Conservation (phyloP, 2,329 filamentous ascomycete species). For the Fusarium armeniacum region DNA sequence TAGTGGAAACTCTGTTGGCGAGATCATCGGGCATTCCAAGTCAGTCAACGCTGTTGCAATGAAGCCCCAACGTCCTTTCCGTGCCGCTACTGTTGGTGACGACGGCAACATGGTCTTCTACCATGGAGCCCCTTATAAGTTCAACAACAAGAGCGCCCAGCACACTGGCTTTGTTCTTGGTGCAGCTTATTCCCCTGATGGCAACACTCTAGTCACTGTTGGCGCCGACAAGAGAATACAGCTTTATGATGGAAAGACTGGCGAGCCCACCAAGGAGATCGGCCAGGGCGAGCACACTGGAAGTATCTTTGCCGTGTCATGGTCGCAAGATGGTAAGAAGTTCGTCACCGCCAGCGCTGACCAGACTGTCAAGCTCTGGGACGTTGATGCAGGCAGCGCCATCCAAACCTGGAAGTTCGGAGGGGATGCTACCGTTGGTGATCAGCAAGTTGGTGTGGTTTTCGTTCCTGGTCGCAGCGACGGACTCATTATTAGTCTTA, state of each 20-base stretch:
- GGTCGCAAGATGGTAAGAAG: slow-evolving; percentile 86
- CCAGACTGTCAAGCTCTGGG: slow-evolving; percentile 95
- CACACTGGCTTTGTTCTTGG: slow-evolving; percentile 93
- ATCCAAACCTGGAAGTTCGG: slow-evolving; percentile 89
- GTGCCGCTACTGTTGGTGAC: slow-evolving; percentile 91
- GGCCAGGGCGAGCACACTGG: slow-evolving; percentile 89
- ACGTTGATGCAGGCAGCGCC: slow-evolving; percentile 82
- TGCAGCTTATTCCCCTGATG: slow-evolving; percentile 91
- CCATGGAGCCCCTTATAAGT: slow-evolving; percentile 95
- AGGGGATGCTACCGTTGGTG: slow-evolving; percentile 78
- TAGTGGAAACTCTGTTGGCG: slow-evolving; percentile 94
- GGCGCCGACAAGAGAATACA: slow-evolving; percentile 94
- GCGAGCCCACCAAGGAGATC: slow-evolving; percentile 82
- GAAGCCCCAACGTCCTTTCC: slow-evolving; percentile 88
- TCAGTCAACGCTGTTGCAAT: slow-evolving; percentile 93
- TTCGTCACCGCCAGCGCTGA: slow-evolving; percentile 95
- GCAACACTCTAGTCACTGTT: slow-evolving; percentile 83
- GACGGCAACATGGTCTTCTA: slow-evolving; percentile 93
- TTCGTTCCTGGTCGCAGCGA: slow-evolving; percentile 88
- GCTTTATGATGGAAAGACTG: slow-evolving; percentile 96
- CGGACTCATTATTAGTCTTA: slow-evolving; percentile 89
- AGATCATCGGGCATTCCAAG: slow-evolving; percentile 91
- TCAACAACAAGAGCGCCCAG: slow-evolving; percentile 83
- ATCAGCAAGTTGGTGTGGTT: slow-evolving; percentile 96
- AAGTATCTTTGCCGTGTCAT: slow-evolving; percentile 92